Evolutionary conservation across 2,329 filamentous ascomycete species (phyloP), one percentile per base, ranked within the genome.

Genomic region (Sporothrix euskadiensis): DNA sequence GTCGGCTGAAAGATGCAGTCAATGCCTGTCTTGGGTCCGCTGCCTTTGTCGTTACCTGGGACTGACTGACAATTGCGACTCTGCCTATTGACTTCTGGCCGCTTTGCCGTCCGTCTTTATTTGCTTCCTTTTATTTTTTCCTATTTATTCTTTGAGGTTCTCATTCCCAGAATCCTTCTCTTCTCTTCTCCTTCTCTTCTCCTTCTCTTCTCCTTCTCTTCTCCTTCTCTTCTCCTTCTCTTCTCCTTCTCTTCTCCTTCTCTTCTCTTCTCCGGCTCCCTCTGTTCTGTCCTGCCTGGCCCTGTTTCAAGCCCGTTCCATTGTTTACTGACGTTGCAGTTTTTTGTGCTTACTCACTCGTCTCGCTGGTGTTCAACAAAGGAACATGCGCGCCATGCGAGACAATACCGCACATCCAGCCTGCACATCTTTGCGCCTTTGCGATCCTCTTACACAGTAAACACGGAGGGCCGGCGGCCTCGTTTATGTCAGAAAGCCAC

Each of bases 321-420:
- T 41, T 70, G 68, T 52, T 70, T 56, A 70, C 68, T 57, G 68
- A 59, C 39, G 66, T 70, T 41, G 49, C 68, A 44, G 41, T 44
- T 19, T 32, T 26, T 44, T 22, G 35, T 70, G 68, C 59, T 59
- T 30, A 56, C 49, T 70, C 44, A 44, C 49, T 57, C 68, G 32
- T 57, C 68, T 56, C 32, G n/a, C 32, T 22, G 32, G 47, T 32
- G 44, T 56, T 54, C n/a, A 44, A 70, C 49, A 57, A 70, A 70
- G 52, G 26, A 57, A 19, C 19, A 16, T 69, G 52, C 12, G 35
- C 35, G 32, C 4, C 32, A 32, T 30, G 30, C 68, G 10, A 70
- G 44, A 56, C 66, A 54, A 30, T 39, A 44, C 32, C 39, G 16
- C 57, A 61, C 32, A 22, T 61, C 44, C 4, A 26, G 39, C 12